These are phyloP conservation scores for Penicillium griseofulvum DNA, from an alignment of 2,329 filamentous ascomycete species.

Conservation along the genomic window DNA sequence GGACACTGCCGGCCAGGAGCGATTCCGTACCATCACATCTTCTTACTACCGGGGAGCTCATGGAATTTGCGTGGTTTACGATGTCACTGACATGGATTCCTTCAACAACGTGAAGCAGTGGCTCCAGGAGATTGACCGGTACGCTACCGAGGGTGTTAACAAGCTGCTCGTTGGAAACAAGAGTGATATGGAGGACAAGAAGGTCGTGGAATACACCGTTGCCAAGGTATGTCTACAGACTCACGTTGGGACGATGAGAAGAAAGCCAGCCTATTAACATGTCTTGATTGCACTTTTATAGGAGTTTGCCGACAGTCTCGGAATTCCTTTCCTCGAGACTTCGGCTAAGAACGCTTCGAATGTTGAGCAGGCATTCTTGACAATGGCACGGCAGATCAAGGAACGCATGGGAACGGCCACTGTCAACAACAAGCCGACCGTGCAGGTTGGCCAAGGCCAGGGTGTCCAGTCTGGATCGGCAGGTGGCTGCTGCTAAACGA, in stretches of 20 bases:
- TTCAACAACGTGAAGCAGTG: constrained; percentile 99
- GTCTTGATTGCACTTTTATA: constrained; percentile 40
- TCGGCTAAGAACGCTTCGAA: constrained; percentile 99
- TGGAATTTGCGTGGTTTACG: constrained; percentile 99
- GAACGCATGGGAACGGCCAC: constrained; percentile 97
- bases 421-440: constrained; percentile 97
- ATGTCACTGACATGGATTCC: constrained; percentile 99
- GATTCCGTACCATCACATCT: constrained; percentile 99
- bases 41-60: constrained; percentile 99
- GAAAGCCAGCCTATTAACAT: constrained; percentile 8
- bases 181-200: constrained; percentile 99
- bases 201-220: constrained; percentile 98
- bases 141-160: constrained; percentile 98
- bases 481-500: constrained; percentile 82
- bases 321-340: constrained; percentile 98
- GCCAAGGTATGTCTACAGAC: constrained; percentile 73
- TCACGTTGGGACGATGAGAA: neutral
- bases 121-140: constrained; percentile 99
- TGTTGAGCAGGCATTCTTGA: constrained; percentile 99
- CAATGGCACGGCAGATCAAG: constrained; percentile 99
- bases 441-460: constrained; percentile 92
- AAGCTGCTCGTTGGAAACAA: constrained; percentile 99
- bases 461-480: constrained; percentile 84
- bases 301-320: constrained; percentile 98
- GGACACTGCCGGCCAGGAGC: constrained; percentile 98